Conservation (phyloP, 371 early-diverging fungal genomes). For the Mortierella sp. region DNA sequence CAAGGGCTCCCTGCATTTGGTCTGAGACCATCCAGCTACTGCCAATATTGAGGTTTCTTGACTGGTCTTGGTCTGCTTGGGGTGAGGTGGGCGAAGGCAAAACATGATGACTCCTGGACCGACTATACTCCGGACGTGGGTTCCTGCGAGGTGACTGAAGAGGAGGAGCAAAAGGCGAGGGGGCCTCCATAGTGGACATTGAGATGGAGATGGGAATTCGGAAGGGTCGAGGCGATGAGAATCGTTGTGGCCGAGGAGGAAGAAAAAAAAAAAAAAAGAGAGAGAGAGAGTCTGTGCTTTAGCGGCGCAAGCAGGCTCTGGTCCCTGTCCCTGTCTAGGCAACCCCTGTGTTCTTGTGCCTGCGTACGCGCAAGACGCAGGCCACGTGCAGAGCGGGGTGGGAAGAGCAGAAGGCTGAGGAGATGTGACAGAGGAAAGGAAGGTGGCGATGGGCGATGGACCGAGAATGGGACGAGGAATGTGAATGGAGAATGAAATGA, state of each 20-base stretch:
- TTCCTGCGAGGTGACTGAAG: not conserved
- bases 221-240: no score
- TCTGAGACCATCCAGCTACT: not conserved
- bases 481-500: not conserved
- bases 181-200: not conserved
- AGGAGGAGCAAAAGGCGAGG: slow-evolving; percentile 2
- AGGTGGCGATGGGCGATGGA: not conserved
- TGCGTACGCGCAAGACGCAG: not conserved
- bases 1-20: not conserved
- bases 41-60: slow-evolving; percentile 14
- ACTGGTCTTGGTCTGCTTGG: slow-evolving; percentile 5
- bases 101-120: slow-evolving; percentile 35
- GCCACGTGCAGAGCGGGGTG: not conserved
- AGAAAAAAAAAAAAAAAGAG: no score
- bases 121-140: slow-evolving; percentile 3
- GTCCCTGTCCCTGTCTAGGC: no score
- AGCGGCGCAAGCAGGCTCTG: not conserved
- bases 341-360: not conserved
- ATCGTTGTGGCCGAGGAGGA: no score
- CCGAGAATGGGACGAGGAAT: not conserved
- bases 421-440: not conserved
- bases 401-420: not conserved
- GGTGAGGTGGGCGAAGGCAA: slow-evolving; percentile 1
- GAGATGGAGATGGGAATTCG: not conserved
- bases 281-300: not conserved